phyloP scores from a whole-genome alignment of 306 rosid species.

The Cucurbita moschata region DNA sequence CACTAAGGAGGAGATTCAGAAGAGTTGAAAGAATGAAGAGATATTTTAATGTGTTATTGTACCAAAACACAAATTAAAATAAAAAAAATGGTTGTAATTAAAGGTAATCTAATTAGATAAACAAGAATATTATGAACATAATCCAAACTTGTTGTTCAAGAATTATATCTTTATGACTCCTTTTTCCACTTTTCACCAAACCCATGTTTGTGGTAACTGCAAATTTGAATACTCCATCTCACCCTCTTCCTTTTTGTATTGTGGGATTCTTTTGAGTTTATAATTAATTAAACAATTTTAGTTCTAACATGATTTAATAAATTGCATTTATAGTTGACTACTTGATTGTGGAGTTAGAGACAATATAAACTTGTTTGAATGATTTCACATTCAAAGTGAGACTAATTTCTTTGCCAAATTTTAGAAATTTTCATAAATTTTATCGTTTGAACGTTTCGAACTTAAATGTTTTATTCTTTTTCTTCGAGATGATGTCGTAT shows the following conservation, averaged over 20 bases:
- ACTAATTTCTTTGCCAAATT: too few species aligned
- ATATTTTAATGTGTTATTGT: neutral
- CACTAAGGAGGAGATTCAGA: too few species aligned
- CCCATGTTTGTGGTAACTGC: neutral
- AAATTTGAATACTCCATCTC: constrained; percentile 3
- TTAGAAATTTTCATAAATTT: too few species aligned
- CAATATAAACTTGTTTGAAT: neutral
- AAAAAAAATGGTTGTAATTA: neutral
- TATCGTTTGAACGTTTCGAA: too few species aligned
- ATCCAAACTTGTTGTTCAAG: neutral
- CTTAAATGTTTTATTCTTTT: too few species aligned
- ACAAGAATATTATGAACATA: neutral
- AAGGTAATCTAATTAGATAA: neutral
- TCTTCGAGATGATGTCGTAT: too few species aligned
- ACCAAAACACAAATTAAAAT: neutral
- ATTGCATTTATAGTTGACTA: neutral
- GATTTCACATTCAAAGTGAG: neutral
- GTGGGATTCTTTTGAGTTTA: neutral
- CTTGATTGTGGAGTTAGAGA: neutral
- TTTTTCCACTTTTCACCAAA: neutral
- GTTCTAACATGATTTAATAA: neutral
- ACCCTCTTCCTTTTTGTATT: neutral
- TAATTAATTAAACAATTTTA: neutral
- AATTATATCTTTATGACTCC: neutral
- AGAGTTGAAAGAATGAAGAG: too few species aligned